A percentile compares a stretch with the other conserved stretches of the same genome.
phyloP scores from a whole-genome alignment of 257 asterid genomes.

The Nicotiana otophora region DNA sequence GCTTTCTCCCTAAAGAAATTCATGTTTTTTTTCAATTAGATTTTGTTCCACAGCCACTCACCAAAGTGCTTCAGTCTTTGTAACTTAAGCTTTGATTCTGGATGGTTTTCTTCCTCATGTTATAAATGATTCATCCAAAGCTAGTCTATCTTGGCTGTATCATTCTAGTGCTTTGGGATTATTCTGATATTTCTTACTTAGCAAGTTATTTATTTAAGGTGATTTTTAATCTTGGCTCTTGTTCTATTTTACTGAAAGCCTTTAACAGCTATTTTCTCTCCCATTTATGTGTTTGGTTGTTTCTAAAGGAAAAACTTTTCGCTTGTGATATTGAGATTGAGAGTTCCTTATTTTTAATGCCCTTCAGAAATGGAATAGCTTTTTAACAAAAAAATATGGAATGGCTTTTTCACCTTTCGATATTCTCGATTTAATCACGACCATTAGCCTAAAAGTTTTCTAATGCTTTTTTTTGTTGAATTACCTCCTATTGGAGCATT shows the following conservation, averaged over 20 bases:
- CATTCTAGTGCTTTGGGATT: background rate
- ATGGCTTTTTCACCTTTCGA: background rate
- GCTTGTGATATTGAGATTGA: background rate
- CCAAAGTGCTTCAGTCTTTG: background rate
- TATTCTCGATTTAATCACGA: background rate
- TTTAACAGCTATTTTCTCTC: background rate
- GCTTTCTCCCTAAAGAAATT: background rate
- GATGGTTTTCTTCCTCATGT: slow-evolving; percentile 5
- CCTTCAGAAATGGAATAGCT: background rate
- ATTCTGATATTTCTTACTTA: background rate
- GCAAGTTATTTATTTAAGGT: background rate
- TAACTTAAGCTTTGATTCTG: background rate
- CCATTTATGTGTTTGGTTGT: background rate
- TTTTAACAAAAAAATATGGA: background rate
- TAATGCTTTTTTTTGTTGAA: background rate
- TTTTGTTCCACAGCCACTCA: background rate
- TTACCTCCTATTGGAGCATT: background rate
- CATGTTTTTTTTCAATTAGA: background rate
- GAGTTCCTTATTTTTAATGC: background rate
- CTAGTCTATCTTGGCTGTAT: background rate
- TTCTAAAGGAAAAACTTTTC: background rate
- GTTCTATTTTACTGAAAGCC: background rate
- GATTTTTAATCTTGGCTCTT: background rate
- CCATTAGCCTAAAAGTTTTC: background rate
- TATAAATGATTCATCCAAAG: background rate